Conservation (phyloP, 495 filamentous ascomycete species). For the Usnea hakonensis region DNA sequence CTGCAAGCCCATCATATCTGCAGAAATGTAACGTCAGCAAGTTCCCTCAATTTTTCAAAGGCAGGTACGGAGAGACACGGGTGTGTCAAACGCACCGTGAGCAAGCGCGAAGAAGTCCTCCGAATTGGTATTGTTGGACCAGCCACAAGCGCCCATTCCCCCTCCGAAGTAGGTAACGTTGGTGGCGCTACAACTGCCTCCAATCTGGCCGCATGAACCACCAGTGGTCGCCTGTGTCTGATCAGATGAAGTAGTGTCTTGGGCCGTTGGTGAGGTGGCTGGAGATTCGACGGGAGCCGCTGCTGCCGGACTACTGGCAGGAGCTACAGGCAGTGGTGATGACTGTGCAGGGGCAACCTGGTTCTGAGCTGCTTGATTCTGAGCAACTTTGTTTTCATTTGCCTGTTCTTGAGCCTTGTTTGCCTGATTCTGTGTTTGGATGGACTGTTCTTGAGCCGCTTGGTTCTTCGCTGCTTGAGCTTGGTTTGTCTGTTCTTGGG, state of each 20-base stretch:
- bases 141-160: conserved; percentile 41
- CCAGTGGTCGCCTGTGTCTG: conserved; percentile 20
- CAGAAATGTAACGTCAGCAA: background rate
- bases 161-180: conserved; percentile 43
- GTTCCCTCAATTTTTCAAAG: background rate
- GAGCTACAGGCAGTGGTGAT: background rate
- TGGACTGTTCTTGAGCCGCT: background rate
- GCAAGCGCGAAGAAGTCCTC: conserved; percentile 43
- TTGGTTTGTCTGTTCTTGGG: background rate
- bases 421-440: background rate
- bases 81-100: conserved; percentile 7
- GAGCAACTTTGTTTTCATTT: conserved; percentile 1
- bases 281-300: conserved; percentile 10
- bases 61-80: background rate
- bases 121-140: conserved; percentile 34
- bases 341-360: conserved; percentile 12
- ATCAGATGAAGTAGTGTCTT: background rate
- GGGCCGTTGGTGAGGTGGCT: background rate
- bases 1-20: conserved; percentile 47
- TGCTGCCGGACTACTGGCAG: background rate
- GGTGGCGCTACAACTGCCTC: conserved; percentile 33
- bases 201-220: conserved; percentile 25
- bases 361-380: conserved; percentile 14
- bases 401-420: conserved; percentile 11
- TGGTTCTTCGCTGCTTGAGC: background rate